phyloP scores from a whole-genome alignment of 2,329 filamentous ascomycete genomes.

The Botrytis byssoidea region DNA sequence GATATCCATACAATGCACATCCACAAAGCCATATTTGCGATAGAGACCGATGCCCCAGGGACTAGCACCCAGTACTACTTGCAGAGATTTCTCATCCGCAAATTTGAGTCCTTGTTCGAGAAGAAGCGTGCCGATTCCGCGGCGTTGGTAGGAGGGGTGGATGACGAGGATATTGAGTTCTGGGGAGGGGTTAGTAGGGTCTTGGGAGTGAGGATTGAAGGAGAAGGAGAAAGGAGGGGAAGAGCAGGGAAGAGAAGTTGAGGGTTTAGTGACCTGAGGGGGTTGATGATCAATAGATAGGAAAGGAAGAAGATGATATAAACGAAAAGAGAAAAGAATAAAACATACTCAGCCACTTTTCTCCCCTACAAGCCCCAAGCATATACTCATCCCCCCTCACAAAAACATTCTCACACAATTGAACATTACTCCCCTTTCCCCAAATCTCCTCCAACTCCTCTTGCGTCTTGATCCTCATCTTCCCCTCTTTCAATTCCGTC shows the following conservation, averaged over 20 bases:
- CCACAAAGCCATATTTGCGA: conserved; percentile 31
- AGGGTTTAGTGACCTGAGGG: neutral
- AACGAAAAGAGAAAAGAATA: neutral
- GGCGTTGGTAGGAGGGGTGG: conserved; percentile 28
- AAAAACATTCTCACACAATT: conserved; percentile 34
- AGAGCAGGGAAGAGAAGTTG: neutral
- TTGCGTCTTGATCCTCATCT: neutral
- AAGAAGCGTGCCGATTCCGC: conserved; percentile 31
- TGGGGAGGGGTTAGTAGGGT: neutral
- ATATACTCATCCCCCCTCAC: conserved; percentile 31
- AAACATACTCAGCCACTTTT: conserved; percentile 32
- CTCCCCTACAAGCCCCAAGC: conserved; percentile 23
- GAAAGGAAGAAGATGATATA: neutral
- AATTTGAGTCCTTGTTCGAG: conserved; percentile 28
- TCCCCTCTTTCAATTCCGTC: neutral
- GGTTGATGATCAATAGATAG: neutral
- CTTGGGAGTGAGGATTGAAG: neutral
- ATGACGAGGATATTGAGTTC: conserved; percentile 32
- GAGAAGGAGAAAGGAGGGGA: no score
- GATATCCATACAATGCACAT: conserved; percentile 28
- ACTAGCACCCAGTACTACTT: conserved; percentile 34
- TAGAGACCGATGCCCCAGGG: conserved; percentile 32
- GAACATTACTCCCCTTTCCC: conserved; percentile 29
- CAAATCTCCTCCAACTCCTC: conserved; percentile 20
- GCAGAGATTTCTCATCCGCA: conserved; percentile 32